Percentiles rank a stretch among this genome's conserved stretches.
These are phyloP conservation scores for Bolboschoenus planiculmis DNA, from an alignment of 176 grass and related monocot genomes.

Conservation along the genomic window DNA sequence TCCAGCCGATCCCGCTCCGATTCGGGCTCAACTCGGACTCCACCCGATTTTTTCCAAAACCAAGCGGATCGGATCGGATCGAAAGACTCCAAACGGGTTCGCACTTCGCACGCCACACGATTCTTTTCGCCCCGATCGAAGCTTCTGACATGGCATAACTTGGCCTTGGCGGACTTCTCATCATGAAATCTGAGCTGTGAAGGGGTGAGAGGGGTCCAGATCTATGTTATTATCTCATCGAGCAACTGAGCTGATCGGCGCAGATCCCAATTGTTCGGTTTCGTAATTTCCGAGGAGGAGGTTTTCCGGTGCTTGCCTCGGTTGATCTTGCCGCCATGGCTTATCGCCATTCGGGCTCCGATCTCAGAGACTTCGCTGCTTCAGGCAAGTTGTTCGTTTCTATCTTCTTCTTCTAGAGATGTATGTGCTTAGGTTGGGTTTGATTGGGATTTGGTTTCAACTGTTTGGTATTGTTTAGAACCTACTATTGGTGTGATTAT, in stretches of 20 bases:
- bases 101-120: not conserved
- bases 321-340: conserved; percentile 13
- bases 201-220: not conserved
- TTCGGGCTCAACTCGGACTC: no score
- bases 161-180: not conserved
- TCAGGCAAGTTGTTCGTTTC: not conserved
- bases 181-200: not conserved
- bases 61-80: not conserved
- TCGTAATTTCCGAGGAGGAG: not conserved
- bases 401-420: not conserved
- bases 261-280: not conserved
- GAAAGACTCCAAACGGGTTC: not conserved
- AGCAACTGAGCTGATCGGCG: not conserved
- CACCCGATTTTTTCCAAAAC: no score
- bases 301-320: not conserved
- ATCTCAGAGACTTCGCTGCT: conserved; percentile 6
- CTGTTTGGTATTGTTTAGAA: not conserved
- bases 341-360: conserved; percentile 23
- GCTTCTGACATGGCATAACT: conserved; percentile 7
- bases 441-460: not conserved
- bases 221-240: conserved; percentile 7
- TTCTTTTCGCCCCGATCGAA: conserved; percentile 8
- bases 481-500: not conserved
- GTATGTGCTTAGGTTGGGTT: not conserved
- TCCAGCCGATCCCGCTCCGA: no score